Conservation (phyloP, 2,329 filamentous ascomycete genomes). For the Aspergillus clavatus region DNA sequence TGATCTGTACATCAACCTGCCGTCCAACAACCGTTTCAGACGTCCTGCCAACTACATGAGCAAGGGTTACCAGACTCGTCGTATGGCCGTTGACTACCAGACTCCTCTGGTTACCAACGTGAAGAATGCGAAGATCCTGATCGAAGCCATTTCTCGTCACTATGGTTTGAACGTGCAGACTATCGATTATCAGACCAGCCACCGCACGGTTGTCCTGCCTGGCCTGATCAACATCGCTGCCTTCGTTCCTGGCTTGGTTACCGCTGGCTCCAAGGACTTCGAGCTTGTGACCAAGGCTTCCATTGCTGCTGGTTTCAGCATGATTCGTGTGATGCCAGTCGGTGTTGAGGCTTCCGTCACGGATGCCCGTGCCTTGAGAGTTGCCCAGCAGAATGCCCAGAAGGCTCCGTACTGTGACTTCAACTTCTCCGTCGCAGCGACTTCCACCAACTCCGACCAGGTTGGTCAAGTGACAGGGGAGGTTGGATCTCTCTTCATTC, state of each 20-base stretch:
- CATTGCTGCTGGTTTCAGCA: conserved; percentile 69
- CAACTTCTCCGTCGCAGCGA: conserved; percentile 73
- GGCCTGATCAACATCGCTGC: conserved; percentile 75
- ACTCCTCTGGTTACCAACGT: conserved; percentile 97
- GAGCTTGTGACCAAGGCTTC: conserved; percentile 67
- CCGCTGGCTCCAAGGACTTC: conserved; percentile 61
- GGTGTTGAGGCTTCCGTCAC: conserved; percentile 69
- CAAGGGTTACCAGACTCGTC: conserved; percentile 90
- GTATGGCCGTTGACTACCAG: conserved; percentile 98
- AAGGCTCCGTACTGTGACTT: conserved; percentile 67
- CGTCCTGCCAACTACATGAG: conserved; percentile 98
- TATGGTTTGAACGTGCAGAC: conserved; percentile 78
- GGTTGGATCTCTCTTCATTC: conserved; percentile 75
- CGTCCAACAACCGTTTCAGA: conserved; percentile 96
- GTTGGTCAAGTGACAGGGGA: conserved; percentile 67
- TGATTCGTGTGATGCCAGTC: conserved; percentile 74
- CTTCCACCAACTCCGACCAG: conserved; percentile 67
- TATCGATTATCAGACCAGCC: conserved; percentile 89
- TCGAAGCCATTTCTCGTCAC: conserved; percentile 88
- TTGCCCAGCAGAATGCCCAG: conserved; percentile 67
- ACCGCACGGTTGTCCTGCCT: conserved; percentile 67
- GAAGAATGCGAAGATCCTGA: conserved; percentile 96
- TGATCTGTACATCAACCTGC: conserved; percentile 97
- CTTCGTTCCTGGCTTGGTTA: conserved; percentile 69
- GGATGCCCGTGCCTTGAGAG: conserved; percentile 64